A percentile compares a stretch with the other conserved stretches of the same genome.
Evolutionary conservation across 2,329 filamentous ascomycete species (phyloP).

Genomic region (Penicillium sp.): DNA sequence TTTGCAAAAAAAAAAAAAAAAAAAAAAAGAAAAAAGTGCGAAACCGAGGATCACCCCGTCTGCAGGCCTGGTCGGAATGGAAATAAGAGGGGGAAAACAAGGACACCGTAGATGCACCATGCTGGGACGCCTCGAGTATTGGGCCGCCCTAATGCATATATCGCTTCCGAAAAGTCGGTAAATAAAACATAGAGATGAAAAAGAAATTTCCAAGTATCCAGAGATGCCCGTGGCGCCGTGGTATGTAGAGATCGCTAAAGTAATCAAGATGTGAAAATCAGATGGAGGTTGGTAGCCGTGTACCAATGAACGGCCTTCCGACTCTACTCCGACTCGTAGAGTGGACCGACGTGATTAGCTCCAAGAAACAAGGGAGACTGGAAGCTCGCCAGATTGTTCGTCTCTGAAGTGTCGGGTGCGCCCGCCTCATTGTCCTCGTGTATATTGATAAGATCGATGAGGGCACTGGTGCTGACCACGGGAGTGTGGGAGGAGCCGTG

Average conservation of each 20-base stretch:
- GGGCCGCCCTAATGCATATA: conserved; percentile 8
- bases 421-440: conserved; percentile 1
- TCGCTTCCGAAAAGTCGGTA: conserved; percentile 11
- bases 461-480: neutral
- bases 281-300: neutral
- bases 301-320: neutral
- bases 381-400: neutral
- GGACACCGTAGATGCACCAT: conserved; percentile 3
- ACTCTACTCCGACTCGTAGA: conserved; percentile 16
- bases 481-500: conserved; percentile 1
- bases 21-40: neutral
- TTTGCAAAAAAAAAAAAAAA: conserved; percentile 6
- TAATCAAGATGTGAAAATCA: conserved; percentile 1
- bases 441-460: conserved; percentile 2
- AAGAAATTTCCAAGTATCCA: neutral
- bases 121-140: conserved; percentile 7
- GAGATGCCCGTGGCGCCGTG: conserved; percentile 8
- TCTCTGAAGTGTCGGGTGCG: neutral
- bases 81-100: conserved; percentile 9
- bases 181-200: neutral
- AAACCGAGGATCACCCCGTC: neutral
- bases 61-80: conserved; percentile 11
- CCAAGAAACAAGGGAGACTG: conserved; percentile 8
- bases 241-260: conserved; percentile 18
- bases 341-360: conserved; percentile 6